A percentile compares a stretch with the other conserved stretches of the same genome.
Conservation (phyloP, 2,329 filamentous ascomycete species). For the Fusarium buxicola region DNA sequence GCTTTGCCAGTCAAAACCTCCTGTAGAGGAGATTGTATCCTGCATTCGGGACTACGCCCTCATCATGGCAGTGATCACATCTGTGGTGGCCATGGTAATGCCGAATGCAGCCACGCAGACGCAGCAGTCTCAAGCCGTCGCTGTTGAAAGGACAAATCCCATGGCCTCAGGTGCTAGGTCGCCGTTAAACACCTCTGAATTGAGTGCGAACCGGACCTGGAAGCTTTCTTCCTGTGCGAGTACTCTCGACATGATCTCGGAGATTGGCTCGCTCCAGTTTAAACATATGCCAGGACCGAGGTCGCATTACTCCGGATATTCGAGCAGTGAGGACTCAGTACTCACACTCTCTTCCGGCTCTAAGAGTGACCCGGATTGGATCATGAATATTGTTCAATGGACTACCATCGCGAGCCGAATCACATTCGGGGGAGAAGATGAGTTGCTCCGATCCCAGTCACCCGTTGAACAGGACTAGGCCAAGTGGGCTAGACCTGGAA, state of each 20-base stretch:
- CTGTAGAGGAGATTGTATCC: conserved; percentile 13
- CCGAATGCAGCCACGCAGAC: background rate
- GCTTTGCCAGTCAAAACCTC: background rate
- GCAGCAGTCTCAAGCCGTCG: conserved; percentile 3
- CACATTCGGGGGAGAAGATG: conserved; percentile 8
- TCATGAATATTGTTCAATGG: conserved; percentile 28
- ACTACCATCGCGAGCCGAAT: background rate
- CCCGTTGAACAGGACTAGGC: conserved; percentile 3
- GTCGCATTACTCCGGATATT: conserved; percentile 11
- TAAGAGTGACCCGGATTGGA: conserved; percentile 7
- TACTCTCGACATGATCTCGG: conserved; percentile 9
- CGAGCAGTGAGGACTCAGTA: conserved; percentile 18
- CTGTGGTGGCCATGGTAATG: conserved; percentile 19
- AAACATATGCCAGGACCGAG: conserved; percentile 28
- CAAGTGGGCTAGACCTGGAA: conserved; percentile 12
- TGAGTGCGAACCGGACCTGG: conserved; percentile 11
- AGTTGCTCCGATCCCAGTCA: background rate
- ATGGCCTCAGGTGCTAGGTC: background rate
- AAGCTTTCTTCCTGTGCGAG: conserved; percentile 11
- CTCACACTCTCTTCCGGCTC: conserved; percentile 20
- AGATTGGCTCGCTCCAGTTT: conserved; percentile 15
- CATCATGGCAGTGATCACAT: conserved; percentile 16
- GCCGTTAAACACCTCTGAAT: background rate
- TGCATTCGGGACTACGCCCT: conserved; percentile 23
- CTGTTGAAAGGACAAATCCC: conserved; percentile 15